These are phyloP conservation scores for Nymphaea thermarum DNA, from an alignment of 164 flowering plant species.

Conservation along the genomic window DNA sequence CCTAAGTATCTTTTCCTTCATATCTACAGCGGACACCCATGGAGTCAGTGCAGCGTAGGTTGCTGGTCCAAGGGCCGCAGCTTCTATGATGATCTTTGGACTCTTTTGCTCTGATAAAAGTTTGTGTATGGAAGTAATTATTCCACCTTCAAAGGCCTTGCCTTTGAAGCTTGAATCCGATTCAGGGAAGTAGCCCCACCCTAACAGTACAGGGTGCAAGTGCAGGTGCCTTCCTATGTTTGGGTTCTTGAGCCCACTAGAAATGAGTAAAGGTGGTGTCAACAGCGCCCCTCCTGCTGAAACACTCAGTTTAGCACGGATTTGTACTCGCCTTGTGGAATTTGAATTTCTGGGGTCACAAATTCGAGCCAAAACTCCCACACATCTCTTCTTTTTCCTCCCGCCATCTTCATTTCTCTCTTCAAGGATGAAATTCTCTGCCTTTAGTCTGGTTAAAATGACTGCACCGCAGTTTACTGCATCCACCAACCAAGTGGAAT, in stretches of 20 bases:
- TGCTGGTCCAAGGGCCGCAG: slow-evolving; percentile 25
- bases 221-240: slow-evolving; percentile 36
- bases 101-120: slow-evolving; percentile 12
- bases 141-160: slow-evolving; percentile 28
- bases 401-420: slow-evolving; percentile 13
- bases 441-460: slow-evolving; percentile 61
- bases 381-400: slow-evolving; percentile 28
- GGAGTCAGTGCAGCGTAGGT: slow-evolving; percentile 19
- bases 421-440: slow-evolving; percentile 43
- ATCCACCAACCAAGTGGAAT: slow-evolving; percentile 69
- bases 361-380: slow-evolving; percentile 38
- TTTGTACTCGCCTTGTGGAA: slow-evolving; percentile 27
- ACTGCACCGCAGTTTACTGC: slow-evolving; percentile 58
- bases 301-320: slow-evolving; percentile 54
- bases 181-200: slow-evolving; percentile 35
- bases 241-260: slow-evolving; percentile 44
- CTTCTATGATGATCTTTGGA: slow-evolving; percentile 17
- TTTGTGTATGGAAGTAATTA: slow-evolving; percentile 26
- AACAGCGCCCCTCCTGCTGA: slow-evolving; percentile 66
- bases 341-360: slow-evolving; percentile 10
- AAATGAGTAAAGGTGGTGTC: slow-evolving; percentile 61
- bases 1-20: slow-evolving; percentile 22
- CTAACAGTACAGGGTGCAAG: slow-evolving; percentile 31
- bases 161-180: slow-evolving; percentile 15
- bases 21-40: slow-evolving; percentile 30